phyloP scores from a whole-genome alignment of 352 stramenopile genomes.

The Saprolegnia diclina region DNA sequence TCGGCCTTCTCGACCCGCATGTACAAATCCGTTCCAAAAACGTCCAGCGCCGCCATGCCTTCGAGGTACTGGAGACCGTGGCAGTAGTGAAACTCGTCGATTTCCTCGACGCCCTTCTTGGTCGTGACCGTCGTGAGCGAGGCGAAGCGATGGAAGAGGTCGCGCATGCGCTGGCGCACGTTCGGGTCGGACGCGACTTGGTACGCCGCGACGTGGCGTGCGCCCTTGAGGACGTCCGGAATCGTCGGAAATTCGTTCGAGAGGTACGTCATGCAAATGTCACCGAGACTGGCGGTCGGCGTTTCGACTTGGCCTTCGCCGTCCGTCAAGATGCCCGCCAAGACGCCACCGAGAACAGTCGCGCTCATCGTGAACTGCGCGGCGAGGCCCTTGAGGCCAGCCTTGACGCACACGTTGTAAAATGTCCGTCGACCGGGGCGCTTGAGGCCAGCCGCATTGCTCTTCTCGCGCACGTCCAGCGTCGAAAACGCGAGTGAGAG shows the following conservation, averaged over 20 bases:
- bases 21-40: constrained; percentile 74
- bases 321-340: constrained; percentile 67
- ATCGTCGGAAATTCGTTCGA: constrained; percentile 80
- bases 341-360: constrained; percentile 69
- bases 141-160: constrained; percentile 76
- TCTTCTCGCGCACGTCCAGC: constrained; percentile 57
- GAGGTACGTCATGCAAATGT: constrained; percentile 68
- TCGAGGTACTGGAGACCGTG: constrained; percentile 83
- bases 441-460: constrained; percentile 51
- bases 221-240: constrained; percentile 83
- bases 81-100: constrained; percentile 85
- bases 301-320: constrained; percentile 61
- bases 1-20: constrained; percentile 68
- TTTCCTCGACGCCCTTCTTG: constrained; percentile 74
- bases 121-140: constrained; percentile 72
- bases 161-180: constrained; percentile 74
- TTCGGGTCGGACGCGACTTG: constrained; percentile 82
- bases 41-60: constrained; percentile 75
- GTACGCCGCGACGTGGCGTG: constrained; percentile 80
- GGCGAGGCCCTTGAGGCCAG: constrained; percentile 58
- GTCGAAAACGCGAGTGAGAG: constrained; percentile 79
- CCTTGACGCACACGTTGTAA: constrained; percentile 86
- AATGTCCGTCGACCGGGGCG: constrained; percentile 77
- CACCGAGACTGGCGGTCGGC: constrained; percentile 61
- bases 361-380: constrained; percentile 83